phyloP scores from a whole-genome alignment of 108 stramenopile species.

The Cyclostephanos invisitatus region DNA sequence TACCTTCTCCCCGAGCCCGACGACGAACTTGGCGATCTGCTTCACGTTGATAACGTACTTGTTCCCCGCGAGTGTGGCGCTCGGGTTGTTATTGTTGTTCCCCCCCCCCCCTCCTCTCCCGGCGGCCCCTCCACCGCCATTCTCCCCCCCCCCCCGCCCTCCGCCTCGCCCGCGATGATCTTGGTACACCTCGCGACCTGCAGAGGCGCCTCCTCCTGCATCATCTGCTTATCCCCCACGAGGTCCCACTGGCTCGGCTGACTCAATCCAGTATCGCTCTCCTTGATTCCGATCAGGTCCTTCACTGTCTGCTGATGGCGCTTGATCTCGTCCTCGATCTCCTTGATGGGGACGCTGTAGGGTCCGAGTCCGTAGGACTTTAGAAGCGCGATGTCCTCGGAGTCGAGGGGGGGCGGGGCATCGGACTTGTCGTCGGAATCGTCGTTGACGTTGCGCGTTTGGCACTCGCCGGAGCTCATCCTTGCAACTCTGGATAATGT shows the following conservation, averaged over 20 bases:
- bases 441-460: constrained; percentile 73
- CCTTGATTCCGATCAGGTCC: constrained; percentile 98
- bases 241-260: constrained; percentile 99
- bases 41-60: constrained; percentile 99
- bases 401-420: constrained; percentile 93
- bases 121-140: not conserved
- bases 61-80: constrained; percentile 52
- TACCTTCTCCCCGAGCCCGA: constrained; percentile 95
- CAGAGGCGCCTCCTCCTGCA: constrained; percentile 97
- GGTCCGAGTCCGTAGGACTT: constrained; percentile 98
- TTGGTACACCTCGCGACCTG: constrained; percentile 99
- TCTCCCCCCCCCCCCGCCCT: constrained; percentile 33
- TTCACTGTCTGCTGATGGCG: constrained; percentile 95
- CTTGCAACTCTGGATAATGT: too few relatives aligned
- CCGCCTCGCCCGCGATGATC: constrained; percentile 88
- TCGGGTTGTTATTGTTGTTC: constrained; percentile 11
- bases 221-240: constrained; percentile 99
- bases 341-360: constrained; percentile 91
- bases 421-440: constrained; percentile 79
- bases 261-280: constrained; percentile 96
- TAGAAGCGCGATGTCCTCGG: constrained; percentile 96
- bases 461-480: constrained; percentile 63
- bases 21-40: constrained; percentile 99
- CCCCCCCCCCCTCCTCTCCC: not conserved
- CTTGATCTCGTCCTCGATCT: constrained; percentile 95